Evolutionary conservation across 2,329 filamentous ascomycete species (phyloP).

Genomic region (Trichoderma sp.): DNA sequence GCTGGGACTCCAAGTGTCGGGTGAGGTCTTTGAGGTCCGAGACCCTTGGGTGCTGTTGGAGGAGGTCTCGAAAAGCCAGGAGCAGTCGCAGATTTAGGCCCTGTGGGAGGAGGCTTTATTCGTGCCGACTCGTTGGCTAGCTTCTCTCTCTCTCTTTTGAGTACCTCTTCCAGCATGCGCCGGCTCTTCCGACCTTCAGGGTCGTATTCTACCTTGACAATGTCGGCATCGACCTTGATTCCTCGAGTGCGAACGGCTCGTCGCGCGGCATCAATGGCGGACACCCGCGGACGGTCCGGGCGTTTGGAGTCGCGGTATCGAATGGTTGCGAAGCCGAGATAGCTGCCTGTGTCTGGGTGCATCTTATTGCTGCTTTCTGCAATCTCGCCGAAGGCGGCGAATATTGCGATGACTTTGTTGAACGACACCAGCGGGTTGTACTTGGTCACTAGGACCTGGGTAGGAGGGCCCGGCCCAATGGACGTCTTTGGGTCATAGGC

Average conservation of each 20-base stretch:
- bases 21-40: constrained; percentile 55
- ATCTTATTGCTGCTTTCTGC: constrained; percentile 90
- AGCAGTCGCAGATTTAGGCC: constrained; percentile 35
- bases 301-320: constrained; percentile 74
- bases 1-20: constrained; percentile 18
- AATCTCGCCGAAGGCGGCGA: constrained; percentile 81
- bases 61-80: constrained; percentile 53
- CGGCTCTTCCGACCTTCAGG: constrained; percentile 81
- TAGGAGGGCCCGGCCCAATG: constrained; percentile 83
- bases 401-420: constrained; percentile 71
- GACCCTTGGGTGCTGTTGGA: constrained; percentile 83
- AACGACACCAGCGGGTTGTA: constrained; percentile 88
- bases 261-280: constrained; percentile 77
- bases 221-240: constrained; percentile 72
- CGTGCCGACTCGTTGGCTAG: constrained; percentile 41
- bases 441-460: constrained; percentile 90
- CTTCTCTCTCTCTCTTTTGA: constrained; percentile 67
- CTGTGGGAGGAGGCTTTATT: constrained; percentile 38
- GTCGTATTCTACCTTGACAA: constrained; percentile 83
- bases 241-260: constrained; percentile 74
- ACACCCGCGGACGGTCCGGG: constrained; percentile 44
- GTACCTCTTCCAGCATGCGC: constrained; percentile 70
- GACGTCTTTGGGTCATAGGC: constrained; percentile 79
- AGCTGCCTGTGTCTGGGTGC: constrained; percentile 90
- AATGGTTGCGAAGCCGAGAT: constrained; percentile 89